phyloP scores from a whole-genome alignment of 202 grass and related monocot species.

The Elaeis oleifera region DNA sequence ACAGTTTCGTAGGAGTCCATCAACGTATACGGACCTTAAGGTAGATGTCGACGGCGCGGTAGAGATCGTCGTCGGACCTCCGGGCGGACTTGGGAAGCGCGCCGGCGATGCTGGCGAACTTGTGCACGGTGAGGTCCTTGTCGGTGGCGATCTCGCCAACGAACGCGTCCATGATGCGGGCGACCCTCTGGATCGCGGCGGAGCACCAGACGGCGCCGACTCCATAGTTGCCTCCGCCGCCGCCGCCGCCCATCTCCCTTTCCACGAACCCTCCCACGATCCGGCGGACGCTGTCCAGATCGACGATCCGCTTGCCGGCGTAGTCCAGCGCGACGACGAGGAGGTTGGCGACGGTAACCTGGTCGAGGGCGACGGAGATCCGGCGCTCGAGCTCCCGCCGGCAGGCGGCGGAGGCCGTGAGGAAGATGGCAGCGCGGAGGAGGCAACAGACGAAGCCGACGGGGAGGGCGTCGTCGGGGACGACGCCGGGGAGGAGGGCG shows the following conservation, averaged over 20 bases:
- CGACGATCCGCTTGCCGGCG: constrained; percentile 25
- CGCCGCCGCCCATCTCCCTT: not conserved
- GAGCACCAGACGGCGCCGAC: constrained; percentile 7
- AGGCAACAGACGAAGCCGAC: constrained; percentile 50
- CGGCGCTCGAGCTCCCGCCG: constrained; percentile 61
- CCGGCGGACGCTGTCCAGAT: constrained; percentile 47
- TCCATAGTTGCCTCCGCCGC: not conserved
- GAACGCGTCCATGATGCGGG: constrained; percentile 45
- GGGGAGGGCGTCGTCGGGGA: constrained; percentile 35
- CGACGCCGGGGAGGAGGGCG: constrained; percentile 34
- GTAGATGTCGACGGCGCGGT: constrained; percentile 83
- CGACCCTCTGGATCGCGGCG: constrained; percentile 46
- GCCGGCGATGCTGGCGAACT: constrained; percentile 51
- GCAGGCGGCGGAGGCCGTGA: constrained; percentile 21
- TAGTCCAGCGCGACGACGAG: constrained; percentile 39
- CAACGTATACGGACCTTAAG: constrained; percentile 35
- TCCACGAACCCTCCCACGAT: constrained; percentile 54
- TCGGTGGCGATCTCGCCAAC: constrained; percentile 74
- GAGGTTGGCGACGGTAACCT: constrained; percentile 38
- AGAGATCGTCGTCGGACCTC: constrained; percentile 49
- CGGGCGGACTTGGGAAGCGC: constrained; percentile 62
- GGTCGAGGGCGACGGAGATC: constrained; percentile 47
- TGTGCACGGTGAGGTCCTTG: constrained; percentile 48
- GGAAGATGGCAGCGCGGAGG: constrained; percentile 38
- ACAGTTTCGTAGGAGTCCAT: too few relatives aligned